Percentiles rank a stretch among this genome's conserved stretches.
Conservation (phyloP, 305 asterid genomes). For the Fraxinus greggii region DNA sequence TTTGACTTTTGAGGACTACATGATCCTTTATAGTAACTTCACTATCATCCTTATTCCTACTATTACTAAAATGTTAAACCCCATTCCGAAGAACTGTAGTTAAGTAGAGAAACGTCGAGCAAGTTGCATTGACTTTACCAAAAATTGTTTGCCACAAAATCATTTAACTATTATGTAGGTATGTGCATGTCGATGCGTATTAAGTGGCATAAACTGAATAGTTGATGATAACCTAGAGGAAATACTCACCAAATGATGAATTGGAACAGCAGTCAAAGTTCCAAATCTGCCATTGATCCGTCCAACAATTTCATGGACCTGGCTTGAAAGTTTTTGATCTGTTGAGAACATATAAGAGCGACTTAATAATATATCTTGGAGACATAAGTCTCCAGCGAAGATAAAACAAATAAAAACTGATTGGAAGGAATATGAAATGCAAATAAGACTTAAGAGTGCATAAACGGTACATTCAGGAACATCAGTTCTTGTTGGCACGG, state of each 20-base stretch:
- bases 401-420: background rate
- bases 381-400: background rate
- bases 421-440: slow-evolving; percentile 11
- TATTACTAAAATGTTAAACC: background rate
- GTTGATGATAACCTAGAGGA: background rate
- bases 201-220: background rate
- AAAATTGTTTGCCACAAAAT: background rate
- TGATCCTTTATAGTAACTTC: background rate
- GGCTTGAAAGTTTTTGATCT: slow-evolving; percentile 61
- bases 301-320: slow-evolving; percentile 65
- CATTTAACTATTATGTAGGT: background rate
- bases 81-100: background rate
- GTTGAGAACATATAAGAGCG: slow-evolving; percentile 18
- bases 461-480: slow-evolving; percentile 81
- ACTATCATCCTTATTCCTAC: background rate
- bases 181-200: background rate
- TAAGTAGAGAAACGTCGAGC: slow-evolving; percentile 1
- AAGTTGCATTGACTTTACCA: background rate
- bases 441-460: slow-evolving; percentile 13
- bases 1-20: background rate
- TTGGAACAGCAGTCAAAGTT: slow-evolving; percentile 49
- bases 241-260: slow-evolving; percentile 55
- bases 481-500: slow-evolving; percentile 97
- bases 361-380: background rate
- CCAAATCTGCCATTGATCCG: slow-evolving; percentile 69